These are phyloP conservation scores for Laburnicola sp. DNA, from an alignment of 2,329 filamentous ascomycete genomes.

Conservation along the genomic window DNA sequence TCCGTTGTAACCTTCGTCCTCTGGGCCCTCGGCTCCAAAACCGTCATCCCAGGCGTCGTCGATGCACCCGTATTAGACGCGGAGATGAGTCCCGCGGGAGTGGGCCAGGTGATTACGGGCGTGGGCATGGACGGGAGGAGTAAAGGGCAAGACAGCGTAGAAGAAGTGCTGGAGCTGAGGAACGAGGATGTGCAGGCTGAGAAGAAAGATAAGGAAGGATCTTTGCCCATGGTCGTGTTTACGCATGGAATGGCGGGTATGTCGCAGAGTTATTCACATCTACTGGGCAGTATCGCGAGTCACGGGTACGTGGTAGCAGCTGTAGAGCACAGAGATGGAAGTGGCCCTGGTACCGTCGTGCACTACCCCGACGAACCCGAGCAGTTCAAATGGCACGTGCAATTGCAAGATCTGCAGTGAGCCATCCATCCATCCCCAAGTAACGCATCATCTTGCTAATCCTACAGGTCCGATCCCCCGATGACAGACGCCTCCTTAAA, in stretches of 20 bases:
- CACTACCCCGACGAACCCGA: slow-evolving; percentile 39
- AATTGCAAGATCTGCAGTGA: slow-evolving; percentile 38
- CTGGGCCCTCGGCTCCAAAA: slow-evolving; percentile 48
- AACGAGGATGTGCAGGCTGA: slow-evolving; percentile 35
- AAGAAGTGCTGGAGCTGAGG: slow-evolving; percentile 10
- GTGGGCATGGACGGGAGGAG: slow-evolving; percentile 6
- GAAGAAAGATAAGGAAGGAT: slow-evolving; percentile 19
- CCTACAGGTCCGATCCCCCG: slow-evolving; percentile 30
- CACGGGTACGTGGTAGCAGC: slow-evolving; percentile 52
- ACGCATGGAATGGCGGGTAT: slow-evolving; percentile 53
- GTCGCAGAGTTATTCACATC: slow-evolving; percentile 52
- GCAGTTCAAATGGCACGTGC: slow-evolving; percentile 45
- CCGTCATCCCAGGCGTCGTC: slow-evolving; percentile 49
- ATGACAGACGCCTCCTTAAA: slow-evolving; percentile 45
- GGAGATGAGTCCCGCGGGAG: slow-evolving; percentile 2
- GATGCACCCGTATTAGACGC: slow-evolving; percentile 46
- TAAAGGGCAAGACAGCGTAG: slow-evolving; percentile 22
- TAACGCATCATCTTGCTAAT: not conserved
- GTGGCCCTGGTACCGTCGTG: slow-evolving; percentile 50
- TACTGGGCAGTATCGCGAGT: slow-evolving; percentile 51
- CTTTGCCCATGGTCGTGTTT: slow-evolving; percentile 51
- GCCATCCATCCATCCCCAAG: not conserved
- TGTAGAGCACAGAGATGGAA: slow-evolving; percentile 53
- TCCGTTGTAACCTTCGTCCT: slow-evolving; percentile 47
- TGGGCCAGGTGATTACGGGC: slow-evolving; percentile 2